Conservation (phyloP, 1,284 basidiomycete species). For the Volvariella volvacea region DNA sequence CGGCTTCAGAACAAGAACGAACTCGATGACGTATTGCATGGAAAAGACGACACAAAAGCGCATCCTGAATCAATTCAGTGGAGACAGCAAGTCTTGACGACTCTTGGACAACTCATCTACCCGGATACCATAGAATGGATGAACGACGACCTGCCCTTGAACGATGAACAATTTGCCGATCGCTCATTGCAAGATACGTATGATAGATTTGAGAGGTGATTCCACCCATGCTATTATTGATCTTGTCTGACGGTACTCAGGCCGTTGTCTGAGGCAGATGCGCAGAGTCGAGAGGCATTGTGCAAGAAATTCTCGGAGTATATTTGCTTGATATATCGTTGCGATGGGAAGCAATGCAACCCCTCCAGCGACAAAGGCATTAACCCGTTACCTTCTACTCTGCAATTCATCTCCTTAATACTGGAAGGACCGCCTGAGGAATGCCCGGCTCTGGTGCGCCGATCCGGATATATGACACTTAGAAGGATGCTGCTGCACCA, state of each 20-base stretch:
- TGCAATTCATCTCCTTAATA: conserved; percentile 33
- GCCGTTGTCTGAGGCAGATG: not conserved
- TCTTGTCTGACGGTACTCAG: conserved; percentile 7
- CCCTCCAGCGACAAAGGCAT: conserved; percentile 18
- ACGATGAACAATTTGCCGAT: conserved; percentile 26
- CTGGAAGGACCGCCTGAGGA: conserved; percentile 40
- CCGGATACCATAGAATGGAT: conserved; percentile 40
- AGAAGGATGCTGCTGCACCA: conserved; percentile 43
- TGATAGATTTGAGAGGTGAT: conserved; percentile 34
- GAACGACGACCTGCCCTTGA: conserved; percentile 31
- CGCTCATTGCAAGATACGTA: conserved; percentile 32
- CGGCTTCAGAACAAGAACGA: conserved; percentile 1
- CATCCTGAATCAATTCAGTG: conserved; percentile 12
- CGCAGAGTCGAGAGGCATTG: conserved; percentile 13
- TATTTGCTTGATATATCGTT: conserved; percentile 38
- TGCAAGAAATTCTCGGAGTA: conserved; percentile 29
- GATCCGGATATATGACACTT: conserved; percentile 37
- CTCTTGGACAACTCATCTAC: conserved; percentile 30
- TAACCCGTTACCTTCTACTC: conserved; percentile 29
- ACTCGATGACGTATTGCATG: not conserved
- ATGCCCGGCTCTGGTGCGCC: conserved; percentile 39
- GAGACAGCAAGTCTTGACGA: conserved; percentile 20
- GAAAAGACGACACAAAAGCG: no score
- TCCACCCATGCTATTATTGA: conserved; percentile 6
- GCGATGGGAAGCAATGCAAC: conserved; percentile 24